Conservation (phyloP, 2,329 filamentous ascomycete species). For the Metarhizium sp. region DNA sequence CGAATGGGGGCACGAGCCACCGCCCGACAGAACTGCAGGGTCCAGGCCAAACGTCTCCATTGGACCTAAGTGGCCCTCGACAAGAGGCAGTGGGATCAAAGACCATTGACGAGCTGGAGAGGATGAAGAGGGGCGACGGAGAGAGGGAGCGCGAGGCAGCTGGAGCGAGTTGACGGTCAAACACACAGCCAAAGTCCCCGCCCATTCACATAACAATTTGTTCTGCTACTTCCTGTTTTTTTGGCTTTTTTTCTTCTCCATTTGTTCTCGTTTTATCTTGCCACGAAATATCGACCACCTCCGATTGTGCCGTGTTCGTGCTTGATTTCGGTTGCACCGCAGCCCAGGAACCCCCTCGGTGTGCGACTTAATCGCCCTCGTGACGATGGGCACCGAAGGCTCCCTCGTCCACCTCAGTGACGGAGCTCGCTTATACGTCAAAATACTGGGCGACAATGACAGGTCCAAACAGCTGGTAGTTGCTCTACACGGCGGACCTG, state of each 20-base stretch:
- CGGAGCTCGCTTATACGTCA: slow-evolving; percentile 11
- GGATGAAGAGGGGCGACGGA: too few relatives aligned
- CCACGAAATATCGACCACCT: background rate
- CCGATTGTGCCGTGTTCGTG: background rate
- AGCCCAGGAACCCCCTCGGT: background rate
- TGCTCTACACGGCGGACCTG: slow-evolving; percentile 14
- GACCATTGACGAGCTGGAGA: too few relatives aligned
- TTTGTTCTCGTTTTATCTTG: background rate
- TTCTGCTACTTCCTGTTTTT: background rate
- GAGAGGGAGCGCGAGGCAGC: background rate
- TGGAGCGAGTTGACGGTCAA: too few relatives aligned
- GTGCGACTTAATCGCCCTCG: background rate
- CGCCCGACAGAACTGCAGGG: background rate
- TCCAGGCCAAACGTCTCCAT: background rate
- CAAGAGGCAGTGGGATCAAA: background rate
- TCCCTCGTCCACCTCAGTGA: slow-evolving; percentile 11
- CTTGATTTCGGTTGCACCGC: background rate
- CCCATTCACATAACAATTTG: background rate
- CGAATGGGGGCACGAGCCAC: background rate
- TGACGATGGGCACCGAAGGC: background rate
- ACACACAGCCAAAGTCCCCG: background rate
- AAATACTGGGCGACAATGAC: slow-evolving; percentile 9
- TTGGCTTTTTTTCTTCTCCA: background rate
- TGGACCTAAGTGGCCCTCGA: background rate
- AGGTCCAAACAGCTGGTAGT: slow-evolving; percentile 12